Base-by-base conservation (phyloP, 768 basidiomycete species). In the Pulveroboletus sp. region DNA sequence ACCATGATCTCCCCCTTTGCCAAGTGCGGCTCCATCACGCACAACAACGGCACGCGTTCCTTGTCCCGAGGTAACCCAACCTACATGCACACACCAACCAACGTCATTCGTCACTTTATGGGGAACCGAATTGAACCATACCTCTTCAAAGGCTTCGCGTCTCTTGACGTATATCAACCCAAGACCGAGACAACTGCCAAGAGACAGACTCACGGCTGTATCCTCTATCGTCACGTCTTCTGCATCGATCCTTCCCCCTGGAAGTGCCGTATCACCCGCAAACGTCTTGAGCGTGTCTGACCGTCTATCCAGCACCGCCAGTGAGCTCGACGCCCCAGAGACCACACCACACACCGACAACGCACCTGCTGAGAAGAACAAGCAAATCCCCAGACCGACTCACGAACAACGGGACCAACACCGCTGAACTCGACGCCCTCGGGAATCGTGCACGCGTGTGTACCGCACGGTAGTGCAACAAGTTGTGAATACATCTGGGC, bases 141-240 rank as follows among this genome's bases (percentile, higher is more conserved):
- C 93, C 80, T 95, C 93, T 67, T 95, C 93, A 50, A 81, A 93
- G 0, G 92, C 91, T 70, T 94, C 92, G 36, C 92, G 77, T 45
- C 93, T 72, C 91, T 93, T n/a, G 6, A 45, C 8, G 1, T n/a
- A 11, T 5, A 45, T 25, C 20, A 50, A 20, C 19, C 25, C 9
- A 9, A 27, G 27, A 29, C 8, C 27, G 27, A 27, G 5, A 27
- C 9, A 7, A 29, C 9, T 10, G 16, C 10, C 27, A 11, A 17
- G 14, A 19, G 10, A 27, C 47, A 39, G 24, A 41, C 51, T 41
- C 63, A 92, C 90, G 17, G 91, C 92, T 3, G 91, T 85, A 51
- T 87, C 86, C 60, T 94, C 93, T 3, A 84, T 70, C 34, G 78
- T 81, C 53, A 58, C 63, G 63, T 94, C 92, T 34, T 70, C 73